Evolutionary conservation across 441 rosid species (phyloP), one percentile per base, ranked within the genome.

Genomic region (Pelargonium myrrhifolium): DNA sequence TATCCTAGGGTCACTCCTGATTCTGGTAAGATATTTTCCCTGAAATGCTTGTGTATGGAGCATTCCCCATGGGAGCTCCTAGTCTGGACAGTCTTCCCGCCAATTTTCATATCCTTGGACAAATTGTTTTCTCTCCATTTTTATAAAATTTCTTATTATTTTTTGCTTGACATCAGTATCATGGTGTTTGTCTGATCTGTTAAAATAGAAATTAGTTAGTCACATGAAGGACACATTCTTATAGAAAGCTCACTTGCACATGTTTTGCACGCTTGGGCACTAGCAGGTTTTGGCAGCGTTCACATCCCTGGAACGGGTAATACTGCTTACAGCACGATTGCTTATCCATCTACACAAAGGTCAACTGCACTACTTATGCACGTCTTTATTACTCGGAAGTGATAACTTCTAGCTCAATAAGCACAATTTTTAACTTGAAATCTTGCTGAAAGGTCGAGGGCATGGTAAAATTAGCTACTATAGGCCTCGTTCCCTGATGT

Each of bases 251-350:
- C 92, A 93, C 94, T 80, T 78, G 87, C 97, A 88, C 96, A 83
- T 81, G 83, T 86, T 81, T 89, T 87, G 85, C 97, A 88, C 92
- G 82, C 86, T 79, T 88, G 92, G 86, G 80, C 89, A 90, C 90
- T 78, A 89, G 87, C 97, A 92, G 98, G 98, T 86, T 77, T 81
- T 85, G 90, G 93, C 88, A 88, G 95, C 91, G 70, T 81, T 81
- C 89, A 86, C 87, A 65, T 85, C 78, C 86, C 92, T 88, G 98
- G 92, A 86, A 85, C 81, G 86, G 73, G 78, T 90, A 88, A 80
- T 85, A 79, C 97, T 84, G 80, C 93, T 82, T 73, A 83, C 97
- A 83, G 76, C 93, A 88, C 77, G 73, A 85, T 81, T 90, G 92
- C 83, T 87, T 87, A 84, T 87, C 84, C 97, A 87, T 79, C 93